Evolutionary conservation across 345 rosid genomes (phyloP).

Genomic region (Pugionium cornutum): DNA sequence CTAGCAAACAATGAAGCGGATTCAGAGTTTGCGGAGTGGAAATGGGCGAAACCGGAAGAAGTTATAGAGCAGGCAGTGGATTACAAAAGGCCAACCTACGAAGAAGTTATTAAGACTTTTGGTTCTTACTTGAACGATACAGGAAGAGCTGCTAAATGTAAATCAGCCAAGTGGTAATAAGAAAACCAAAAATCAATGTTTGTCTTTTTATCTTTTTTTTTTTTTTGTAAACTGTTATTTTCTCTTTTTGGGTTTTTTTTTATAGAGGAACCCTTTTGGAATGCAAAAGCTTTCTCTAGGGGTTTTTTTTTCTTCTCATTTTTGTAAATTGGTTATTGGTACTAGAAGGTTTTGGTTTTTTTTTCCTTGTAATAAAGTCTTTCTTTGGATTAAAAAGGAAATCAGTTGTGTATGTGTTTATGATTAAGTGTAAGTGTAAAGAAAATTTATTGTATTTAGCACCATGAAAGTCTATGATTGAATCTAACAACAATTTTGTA

Average conservation of each 20-base stretch:
- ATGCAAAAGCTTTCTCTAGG: constrained; percentile 26
- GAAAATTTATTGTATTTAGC: not conserved
- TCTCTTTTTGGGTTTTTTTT: not conserved
- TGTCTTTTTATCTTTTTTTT: not conserved
- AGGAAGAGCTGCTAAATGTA: constrained; percentile 76
- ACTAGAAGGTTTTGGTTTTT: constrained; percentile 34
- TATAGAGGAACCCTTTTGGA: constrained; percentile 29
- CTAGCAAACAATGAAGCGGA: constrained; percentile 73
- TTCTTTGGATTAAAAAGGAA: constrained; percentile 18
- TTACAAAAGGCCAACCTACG: constrained; percentile 95
- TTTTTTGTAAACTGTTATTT: constrained; percentile 21
- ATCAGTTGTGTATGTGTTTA: constrained; percentile 15
- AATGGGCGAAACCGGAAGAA: constrained; percentile 84
- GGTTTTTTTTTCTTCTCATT: constrained; percentile 6
- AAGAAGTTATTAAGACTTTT: constrained; percentile 82
- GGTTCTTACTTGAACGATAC: constrained; percentile 57
- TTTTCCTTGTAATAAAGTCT: constrained; percentile 25
- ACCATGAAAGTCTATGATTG: not conserved
- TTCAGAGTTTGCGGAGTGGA: constrained; percentile 94
- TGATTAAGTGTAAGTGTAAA: constrained; percentile 18
- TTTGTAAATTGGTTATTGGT: constrained; percentile 43
- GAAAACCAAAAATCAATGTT: constrained; percentile 21
- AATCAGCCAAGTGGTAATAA: constrained; percentile 85
- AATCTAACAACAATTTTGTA: not conserved
- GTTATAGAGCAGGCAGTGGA: constrained; percentile 95